Evolutionary conservation across 2,329 filamentous ascomycete species (phyloP).

Genomic region (Grosmannia huntii): DNA sequence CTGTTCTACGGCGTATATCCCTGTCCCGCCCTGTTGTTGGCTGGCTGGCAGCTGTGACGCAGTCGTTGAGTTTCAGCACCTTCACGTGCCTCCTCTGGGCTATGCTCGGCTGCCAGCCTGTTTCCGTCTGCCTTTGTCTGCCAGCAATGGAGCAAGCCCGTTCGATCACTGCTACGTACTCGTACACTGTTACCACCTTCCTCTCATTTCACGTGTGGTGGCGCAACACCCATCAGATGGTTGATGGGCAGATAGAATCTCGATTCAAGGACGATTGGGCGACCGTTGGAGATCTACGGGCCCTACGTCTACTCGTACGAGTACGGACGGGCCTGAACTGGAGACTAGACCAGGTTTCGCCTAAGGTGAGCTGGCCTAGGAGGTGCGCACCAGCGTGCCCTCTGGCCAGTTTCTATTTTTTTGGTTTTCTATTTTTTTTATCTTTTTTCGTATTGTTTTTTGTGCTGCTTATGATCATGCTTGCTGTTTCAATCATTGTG

Average conservation of each 20-base stretch:
- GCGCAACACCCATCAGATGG: not conserved
- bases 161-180: not conserved
- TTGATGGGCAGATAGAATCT: not conserved
- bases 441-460: not conserved
- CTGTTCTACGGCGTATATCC: no score
- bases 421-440: not conserved
- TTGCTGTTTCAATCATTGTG: not conserved
- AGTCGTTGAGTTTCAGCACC: no score
- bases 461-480: not conserved
- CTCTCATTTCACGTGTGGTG: not conserved
- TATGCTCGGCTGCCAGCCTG: no score
- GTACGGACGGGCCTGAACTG: not conserved
- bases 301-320: not conserved
- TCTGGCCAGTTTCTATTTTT: not conserved
- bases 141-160: no score
- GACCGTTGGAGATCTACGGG: not conserved
- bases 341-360: not conserved
- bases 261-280: not conserved
- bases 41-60: no score
- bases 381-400: not conserved
- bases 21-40: no score
- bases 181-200: no score
- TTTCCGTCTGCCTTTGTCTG: no score
- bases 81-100: no score
- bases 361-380: not conserved